phyloP scores from a whole-genome alignment of 495 filamentous ascomycete genomes.

The Astrothelium subdiscretum region DNA sequence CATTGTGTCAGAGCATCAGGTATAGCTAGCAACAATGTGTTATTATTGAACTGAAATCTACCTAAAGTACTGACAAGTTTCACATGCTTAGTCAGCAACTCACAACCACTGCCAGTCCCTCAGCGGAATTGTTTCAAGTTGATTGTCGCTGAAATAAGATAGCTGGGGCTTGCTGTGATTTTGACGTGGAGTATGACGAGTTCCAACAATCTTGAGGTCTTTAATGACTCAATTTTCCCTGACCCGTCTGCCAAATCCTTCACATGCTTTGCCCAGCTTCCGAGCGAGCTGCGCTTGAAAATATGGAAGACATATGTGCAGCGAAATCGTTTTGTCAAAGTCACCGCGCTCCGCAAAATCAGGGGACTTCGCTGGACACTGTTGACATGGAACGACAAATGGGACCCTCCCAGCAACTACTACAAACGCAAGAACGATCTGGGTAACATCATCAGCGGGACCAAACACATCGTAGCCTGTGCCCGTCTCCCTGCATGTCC shows the following conservation, averaged over 20 bases:
- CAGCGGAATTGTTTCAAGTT: too few species aligned
- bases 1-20: too few species aligned
- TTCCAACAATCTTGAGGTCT: background rate
- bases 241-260: background rate
- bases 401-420: background rate
- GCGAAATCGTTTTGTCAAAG: background rate
- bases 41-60: too few species aligned
- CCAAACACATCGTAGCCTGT: background rate
- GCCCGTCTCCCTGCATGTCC: background rate
- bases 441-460: background rate
- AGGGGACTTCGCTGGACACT: background rate
- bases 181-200: background rate
- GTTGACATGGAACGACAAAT: background rate
- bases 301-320: background rate
- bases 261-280: background rate
- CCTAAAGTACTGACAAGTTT: too few species aligned
- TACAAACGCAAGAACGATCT: background rate
- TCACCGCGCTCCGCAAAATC: background rate
- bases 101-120: too few species aligned
- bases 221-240: background rate
- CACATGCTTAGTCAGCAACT: too few species aligned
- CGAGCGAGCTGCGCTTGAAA: background rate
- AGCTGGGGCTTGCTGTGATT: too few species aligned
- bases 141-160: too few species aligned
- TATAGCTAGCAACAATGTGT: too few species aligned